phyloP scores from a whole-genome alignment of 2,329 filamentous ascomycete genomes.

The Dactylonectria macrodidyma region DNA sequence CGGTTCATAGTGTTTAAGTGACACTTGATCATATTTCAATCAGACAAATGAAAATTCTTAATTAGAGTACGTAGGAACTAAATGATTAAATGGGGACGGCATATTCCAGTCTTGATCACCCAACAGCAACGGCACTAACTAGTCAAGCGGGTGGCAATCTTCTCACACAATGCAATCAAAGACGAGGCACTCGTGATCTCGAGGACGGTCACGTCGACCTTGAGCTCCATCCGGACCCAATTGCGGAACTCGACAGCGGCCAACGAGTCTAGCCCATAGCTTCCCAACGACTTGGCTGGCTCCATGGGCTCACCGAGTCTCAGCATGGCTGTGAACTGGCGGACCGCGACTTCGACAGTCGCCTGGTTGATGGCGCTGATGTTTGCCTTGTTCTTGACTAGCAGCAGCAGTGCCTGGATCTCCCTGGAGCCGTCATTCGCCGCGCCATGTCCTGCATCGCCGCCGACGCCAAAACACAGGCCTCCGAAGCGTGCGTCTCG shows the following conservation, averaged over 20 bases:
- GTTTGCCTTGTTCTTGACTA: constrained; percentile 27
- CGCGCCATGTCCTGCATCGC: constrained; percentile 14
- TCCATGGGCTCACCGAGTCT: constrained; percentile 45
- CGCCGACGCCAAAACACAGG: constrained; percentile 17
- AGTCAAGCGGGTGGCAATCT: constrained; percentile 29
- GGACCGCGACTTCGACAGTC: constrained; percentile 40
- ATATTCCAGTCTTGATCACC: no score
- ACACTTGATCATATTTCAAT: no score
- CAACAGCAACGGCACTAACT: no score
- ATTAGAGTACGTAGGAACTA: no score
- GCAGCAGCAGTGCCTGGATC: constrained; percentile 29
- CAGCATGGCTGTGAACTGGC: constrained; percentile 44
- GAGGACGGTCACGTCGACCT: constrained; percentile 45
- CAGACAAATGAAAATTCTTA: no score
- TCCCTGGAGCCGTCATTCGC: constrained; percentile 25
- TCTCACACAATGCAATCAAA: constrained; percentile 47
- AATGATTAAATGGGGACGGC: no score
- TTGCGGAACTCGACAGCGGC: constrained; percentile 50
- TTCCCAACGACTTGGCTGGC: constrained; percentile 41
- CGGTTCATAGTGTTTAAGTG: no score
- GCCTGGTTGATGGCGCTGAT: constrained; percentile 29
- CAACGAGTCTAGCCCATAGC: constrained; percentile 51
- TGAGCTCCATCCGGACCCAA: constrained; percentile 43
- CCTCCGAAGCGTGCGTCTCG: constrained; percentile 45
- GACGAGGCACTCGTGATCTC: constrained; percentile 49